phyloP scores from a whole-genome alignment of 192 early-diverging fungal species.

The Podila horticola region DNA sequence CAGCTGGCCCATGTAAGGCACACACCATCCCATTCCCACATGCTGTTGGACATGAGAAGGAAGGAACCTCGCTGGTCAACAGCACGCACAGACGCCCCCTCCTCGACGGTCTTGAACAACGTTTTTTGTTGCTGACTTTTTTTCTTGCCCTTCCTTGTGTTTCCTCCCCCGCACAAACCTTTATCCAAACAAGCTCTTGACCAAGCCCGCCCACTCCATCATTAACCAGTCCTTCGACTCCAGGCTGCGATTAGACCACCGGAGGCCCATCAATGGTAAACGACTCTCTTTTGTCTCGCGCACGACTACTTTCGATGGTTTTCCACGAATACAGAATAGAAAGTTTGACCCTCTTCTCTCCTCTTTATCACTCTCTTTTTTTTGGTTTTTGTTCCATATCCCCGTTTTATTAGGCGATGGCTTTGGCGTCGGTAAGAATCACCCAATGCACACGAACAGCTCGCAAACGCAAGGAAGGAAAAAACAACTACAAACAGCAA shows the following conservation, averaged over 20 bases:
- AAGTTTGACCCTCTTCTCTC: not conserved
- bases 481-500: too few relatives aligned
- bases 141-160: not conserved
- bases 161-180: not conserved
- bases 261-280: slow-evolving; percentile 73
- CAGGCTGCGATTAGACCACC: slow-evolving; percentile 68
- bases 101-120: too few relatives aligned
- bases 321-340: not conserved
- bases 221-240: slow-evolving; percentile 83
- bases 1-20: slow-evolving; percentile 71
- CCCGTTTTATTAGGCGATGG: slow-evolving; percentile 66
- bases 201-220: slow-evolving; percentile 80
- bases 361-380: not conserved
- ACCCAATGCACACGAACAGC: not conserved
- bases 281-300: not conserved
- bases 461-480: too few relatives aligned
- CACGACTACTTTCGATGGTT: not conserved
- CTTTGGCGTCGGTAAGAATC: slow-evolving; percentile 75
- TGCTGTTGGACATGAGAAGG: too few relatives aligned
- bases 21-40: too few relatives aligned
- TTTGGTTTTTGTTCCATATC: not conserved
- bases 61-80: too few relatives aligned
- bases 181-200: slow-evolving; percentile 58
- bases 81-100: not conserved
- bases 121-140: slow-evolving; percentile 11